These are phyloP conservation scores for Notholithocarpus densiflorus DNA, from an alignment of 306 rosid genomes.

Conservation along the genomic window DNA sequence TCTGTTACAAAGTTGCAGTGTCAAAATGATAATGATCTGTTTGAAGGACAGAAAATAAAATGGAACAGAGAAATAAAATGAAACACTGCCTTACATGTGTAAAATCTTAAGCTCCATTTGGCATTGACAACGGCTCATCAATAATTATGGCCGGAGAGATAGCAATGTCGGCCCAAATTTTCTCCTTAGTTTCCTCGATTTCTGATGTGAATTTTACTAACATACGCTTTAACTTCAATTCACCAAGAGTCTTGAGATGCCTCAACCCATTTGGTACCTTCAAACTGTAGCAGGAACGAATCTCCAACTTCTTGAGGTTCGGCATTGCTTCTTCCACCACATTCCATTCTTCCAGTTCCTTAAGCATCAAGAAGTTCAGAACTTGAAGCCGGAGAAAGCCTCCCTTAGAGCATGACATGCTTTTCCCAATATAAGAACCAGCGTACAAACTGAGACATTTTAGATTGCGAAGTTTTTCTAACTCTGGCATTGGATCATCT, in stretches of 20 bases:
- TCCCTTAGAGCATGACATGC: neutral
- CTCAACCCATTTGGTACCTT: constrained; percentile 13
- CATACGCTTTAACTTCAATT: constrained; percentile 41
- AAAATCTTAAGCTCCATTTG: too few relatives aligned
- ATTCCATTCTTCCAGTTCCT: neutral
- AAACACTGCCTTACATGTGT: too few relatives aligned
- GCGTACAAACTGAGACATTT: constrained; percentile 14
- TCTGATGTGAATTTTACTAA: neutral
- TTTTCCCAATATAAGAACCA: constrained; percentile 18
- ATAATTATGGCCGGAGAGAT: too few relatives aligned
- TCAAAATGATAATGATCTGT: too few relatives aligned
- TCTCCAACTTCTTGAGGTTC: constrained; percentile 24
- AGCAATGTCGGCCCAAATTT: too few relatives aligned
- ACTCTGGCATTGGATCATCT: constrained; percentile 27
- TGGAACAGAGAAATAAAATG: too few relatives aligned
- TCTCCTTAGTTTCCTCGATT: neutral
- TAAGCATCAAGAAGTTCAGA: constrained; percentile 31
- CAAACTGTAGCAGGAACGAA: constrained; percentile 11
- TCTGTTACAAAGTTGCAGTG: too few relatives aligned
- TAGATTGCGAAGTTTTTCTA: constrained; percentile 24
- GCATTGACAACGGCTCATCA: too few relatives aligned
- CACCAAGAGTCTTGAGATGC: constrained; percentile 19
- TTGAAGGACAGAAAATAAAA: too few relatives aligned
- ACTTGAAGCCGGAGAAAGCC: constrained; percentile 32
- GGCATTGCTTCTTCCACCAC: too few relatives aligned